Evolutionary conservation across 2,329 filamentous ascomycete species (phyloP).

Genomic region (Botrytis paeoniae): DNA sequence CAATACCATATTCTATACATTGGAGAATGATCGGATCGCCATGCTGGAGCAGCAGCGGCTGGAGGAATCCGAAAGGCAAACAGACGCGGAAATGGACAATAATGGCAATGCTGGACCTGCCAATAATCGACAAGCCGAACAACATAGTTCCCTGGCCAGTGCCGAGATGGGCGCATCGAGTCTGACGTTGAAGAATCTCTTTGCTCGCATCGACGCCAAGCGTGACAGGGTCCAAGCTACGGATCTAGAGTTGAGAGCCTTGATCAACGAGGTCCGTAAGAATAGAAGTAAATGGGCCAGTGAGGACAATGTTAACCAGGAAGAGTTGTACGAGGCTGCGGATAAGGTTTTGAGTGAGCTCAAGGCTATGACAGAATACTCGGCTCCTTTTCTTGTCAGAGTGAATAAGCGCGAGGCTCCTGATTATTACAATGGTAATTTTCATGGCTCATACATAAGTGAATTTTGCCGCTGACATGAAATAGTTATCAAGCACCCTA

Average conservation of each 20-base stretch:
- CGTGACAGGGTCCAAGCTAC: conserved; percentile 86
- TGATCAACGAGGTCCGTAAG: conserved; percentile 97
- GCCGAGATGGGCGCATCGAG: conserved; percentile 95
- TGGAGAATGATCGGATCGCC: conserved; percentile 91
- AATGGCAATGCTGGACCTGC: conserved; percentile 52
- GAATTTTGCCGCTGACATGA: conserved; percentile 39
- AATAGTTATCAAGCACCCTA: conserved; percentile 90
- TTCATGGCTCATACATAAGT: conserved; percentile 3
- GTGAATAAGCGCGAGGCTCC: conserved; percentile 97
- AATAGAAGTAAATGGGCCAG: conserved; percentile 99
- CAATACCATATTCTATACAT: conserved; percentile 88
- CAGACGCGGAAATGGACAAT: conserved; percentile 90
- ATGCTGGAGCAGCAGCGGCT: conserved; percentile 98
- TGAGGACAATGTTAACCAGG: conserved; percentile 94
- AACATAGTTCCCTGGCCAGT: conserved; percentile 86
- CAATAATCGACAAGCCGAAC: conserved; percentile 53
- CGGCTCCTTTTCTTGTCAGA: conserved; percentile 87
- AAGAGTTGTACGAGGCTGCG: conserved; percentile 93
- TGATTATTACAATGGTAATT: conserved; percentile 86
- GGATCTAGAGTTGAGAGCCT: conserved; percentile 82
- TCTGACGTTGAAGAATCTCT: conserved; percentile 93
- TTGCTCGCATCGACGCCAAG: conserved; percentile 91
- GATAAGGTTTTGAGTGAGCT: conserved; percentile 97
- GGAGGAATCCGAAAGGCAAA: conserved; percentile 92
- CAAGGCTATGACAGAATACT: conserved; percentile 96